Evolutionary conservation across 164 flowering plant species (phyloP), one percentile per base, ranked within the genome.

Genomic region (Piper longum): DNA sequence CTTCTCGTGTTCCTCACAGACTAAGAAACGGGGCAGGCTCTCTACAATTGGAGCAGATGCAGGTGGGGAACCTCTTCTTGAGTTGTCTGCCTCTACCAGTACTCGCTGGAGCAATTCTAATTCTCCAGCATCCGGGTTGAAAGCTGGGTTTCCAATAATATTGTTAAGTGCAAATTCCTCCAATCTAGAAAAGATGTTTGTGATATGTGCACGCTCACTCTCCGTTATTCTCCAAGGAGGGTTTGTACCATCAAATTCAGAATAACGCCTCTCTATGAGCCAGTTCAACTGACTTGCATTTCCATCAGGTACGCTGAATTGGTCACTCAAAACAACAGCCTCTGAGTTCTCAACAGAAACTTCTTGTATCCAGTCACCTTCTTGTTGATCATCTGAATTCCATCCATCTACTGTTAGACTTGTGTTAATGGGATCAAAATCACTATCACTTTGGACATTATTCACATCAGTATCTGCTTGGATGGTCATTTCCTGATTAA

Each of bases 381-480:
- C 75, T 61, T 69, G 64, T 57, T 57, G 60, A 18, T 77, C 89
- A 66, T 85, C 85, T 3, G 77, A 83, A 77, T 81, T 71, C 96
- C 95, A 89, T 4, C 70, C 84, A 67, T 67, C 66, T 36, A 76
- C 45, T 66, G 90, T 86, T 16, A 89, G 52, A 68, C 90, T 85
- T 26, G 95, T 86, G 75, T 83, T 86, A 96, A 92, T 92, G 43
- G 98, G 98, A 73, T 92, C 98, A 60, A 92, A 87, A 72, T 92
- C 98, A 41, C 84, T 76, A 70, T 88, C 96, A 77, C 76, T 81
- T 11, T 81, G 83, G 60, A 74, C 1, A 62, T 76, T 73, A 63
- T 80, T 80, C 60, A 39, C 82, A 58, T 72, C 84, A 1, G 36
- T 14, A 61, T 76, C 81, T 58, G 72, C 79, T 56, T 71, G 84